Conservation (phyloP, 2,329 filamentous ascomycete genomes). For the Pezicula neosporulosa region DNA sequence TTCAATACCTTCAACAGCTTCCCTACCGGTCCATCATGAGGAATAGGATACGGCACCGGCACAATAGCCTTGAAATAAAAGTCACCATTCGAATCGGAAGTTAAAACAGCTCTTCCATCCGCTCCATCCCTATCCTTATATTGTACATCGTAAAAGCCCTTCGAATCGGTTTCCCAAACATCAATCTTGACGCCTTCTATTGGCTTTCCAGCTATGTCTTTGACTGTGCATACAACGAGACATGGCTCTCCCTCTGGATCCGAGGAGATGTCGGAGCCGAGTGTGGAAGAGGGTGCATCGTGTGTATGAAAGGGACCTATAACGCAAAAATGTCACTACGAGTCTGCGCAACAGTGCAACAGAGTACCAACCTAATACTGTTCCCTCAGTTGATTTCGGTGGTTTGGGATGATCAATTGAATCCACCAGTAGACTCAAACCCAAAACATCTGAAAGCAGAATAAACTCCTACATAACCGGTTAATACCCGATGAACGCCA, state of each 20-base stretch:
- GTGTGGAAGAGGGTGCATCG: constrained; percentile 56
- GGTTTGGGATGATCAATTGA: constrained; percentile 82
- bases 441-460: constrained; percentile 75
- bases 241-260: constrained; percentile 68
- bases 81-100: constrained; percentile 64
- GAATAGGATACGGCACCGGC: constrained; percentile 83
- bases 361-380: constrained; percentile 49
- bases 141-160: constrained; percentile 82
- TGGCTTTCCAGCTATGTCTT: constrained; percentile 59
- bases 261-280: constrained; percentile 62
- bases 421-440: constrained; percentile 77
- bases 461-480: constrained; percentile 63
- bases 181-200: constrained; percentile 68
- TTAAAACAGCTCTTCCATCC: constrained; percentile 70
- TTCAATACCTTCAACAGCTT: constrained; percentile 60
- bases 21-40: constrained; percentile 80
- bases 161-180: constrained; percentile 81
- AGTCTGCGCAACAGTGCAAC: too few relatives aligned
- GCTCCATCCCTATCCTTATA: constrained; percentile 60
- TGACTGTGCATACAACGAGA: constrained; percentile 70
- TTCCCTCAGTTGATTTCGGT: constrained; percentile 66
- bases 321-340: too few relatives aligned
- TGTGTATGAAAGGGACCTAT: constrained; percentile 77
- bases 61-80: constrained; percentile 87
- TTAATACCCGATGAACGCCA: not conserved